Evolutionary conservation across 768 basidiomycete genomes (phyloP).

Genomic region (Mycena chlorophos): DNA sequence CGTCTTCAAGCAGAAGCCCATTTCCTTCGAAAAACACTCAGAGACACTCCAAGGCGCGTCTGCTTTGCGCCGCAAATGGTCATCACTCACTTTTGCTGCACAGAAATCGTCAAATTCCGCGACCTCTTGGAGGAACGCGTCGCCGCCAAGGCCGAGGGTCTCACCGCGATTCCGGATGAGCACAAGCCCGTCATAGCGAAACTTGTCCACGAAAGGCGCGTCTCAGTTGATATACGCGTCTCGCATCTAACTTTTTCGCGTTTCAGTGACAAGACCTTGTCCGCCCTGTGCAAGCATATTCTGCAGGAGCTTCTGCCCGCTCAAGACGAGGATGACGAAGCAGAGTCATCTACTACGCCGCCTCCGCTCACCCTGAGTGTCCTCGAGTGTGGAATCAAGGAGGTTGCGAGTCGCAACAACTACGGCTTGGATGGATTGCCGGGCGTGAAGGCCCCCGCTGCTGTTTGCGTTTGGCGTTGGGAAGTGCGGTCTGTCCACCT

Average conservation of each 20-base stretch:
- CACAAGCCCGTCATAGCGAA: constrained; percentile 78
- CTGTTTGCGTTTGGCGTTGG: constrained; percentile 84
- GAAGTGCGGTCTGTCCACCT: constrained; percentile 64
- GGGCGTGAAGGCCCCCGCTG: constrained; percentile 56
- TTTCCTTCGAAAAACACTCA: constrained; percentile 69
- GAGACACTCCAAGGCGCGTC: constrained; percentile 77
- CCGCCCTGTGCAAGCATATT: constrained; percentile 65
- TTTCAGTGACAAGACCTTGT: constrained; percentile 69
- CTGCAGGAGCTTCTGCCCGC: constrained; percentile 67
- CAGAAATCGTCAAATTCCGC: constrained; percentile 79
- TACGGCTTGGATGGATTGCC: constrained; percentile 68
- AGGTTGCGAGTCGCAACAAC: constrained; percentile 67
- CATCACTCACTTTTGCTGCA: background rate
- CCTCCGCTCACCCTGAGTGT: constrained; percentile 48
- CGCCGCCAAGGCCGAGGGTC: constrained; percentile 45
- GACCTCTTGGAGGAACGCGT: constrained; percentile 64
- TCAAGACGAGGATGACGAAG: constrained; percentile 57
- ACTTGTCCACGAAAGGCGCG: constrained; percentile 81
- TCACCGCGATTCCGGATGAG: constrained; percentile 63
- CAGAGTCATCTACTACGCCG: constrained; percentile 36
- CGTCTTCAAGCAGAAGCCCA: constrained; percentile 67
- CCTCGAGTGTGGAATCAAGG: constrained; percentile 67
- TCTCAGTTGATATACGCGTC: background rate
- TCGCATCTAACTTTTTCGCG: background rate
- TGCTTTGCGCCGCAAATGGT: constrained; percentile 5